Evolutionary conservation across 2,329 filamentous ascomycete species (phyloP).

Genomic region (Clonostachys byssicola): DNA sequence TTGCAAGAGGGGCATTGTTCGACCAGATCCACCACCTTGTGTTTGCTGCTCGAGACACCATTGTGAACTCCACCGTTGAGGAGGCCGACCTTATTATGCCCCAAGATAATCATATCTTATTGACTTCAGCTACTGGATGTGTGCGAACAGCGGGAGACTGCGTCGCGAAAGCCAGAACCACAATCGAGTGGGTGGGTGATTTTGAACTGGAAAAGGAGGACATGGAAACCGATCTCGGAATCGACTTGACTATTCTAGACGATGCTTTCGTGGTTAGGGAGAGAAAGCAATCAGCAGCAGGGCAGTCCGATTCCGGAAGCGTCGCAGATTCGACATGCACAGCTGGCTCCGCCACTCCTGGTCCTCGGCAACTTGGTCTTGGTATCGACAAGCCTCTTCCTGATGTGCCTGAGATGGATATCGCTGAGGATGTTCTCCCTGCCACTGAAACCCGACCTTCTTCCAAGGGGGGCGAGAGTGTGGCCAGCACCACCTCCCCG

Average conservation of each 20-base stretch:
- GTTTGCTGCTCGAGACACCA: slow-evolving; percentile 73
- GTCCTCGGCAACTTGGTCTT: slow-evolving; percentile 23
- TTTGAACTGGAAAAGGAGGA: slow-evolving; percentile 78
- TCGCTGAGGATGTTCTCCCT: slow-evolving; percentile 21
- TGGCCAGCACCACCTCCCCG: slow-evolving; percentile 38
- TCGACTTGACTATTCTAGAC: slow-evolving; percentile 50
- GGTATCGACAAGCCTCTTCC: slow-evolving; percentile 62
- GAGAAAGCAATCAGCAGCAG: slow-evolving; percentile 21
- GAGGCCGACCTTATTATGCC: slow-evolving; percentile 78
- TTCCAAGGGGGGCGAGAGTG: slow-evolving; percentile 33
- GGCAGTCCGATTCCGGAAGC: slow-evolving; percentile 28
- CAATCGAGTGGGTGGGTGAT: slow-evolving; percentile 86
- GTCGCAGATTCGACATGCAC: slow-evolving; percentile 31
- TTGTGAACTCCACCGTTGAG: slow-evolving; percentile 63
- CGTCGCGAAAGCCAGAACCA: slow-evolving; percentile 77
- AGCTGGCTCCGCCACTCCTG: slow-evolving; percentile 26
- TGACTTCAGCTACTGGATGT: slow-evolving; percentile 78
- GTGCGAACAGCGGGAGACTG: slow-evolving; percentile 90
- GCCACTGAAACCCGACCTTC: slow-evolving; percentile 34
- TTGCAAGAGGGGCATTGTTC: slow-evolving; percentile 69
- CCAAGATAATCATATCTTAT: slow-evolving; percentile 70
- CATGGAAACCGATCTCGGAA: slow-evolving; percentile 41
- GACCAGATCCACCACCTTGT: slow-evolving; percentile 77
- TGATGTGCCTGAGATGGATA: slow-evolving; percentile 54
- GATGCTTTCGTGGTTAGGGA: slow-evolving; percentile 25